Evolutionary conservation across 768 basidiomycete species (phyloP), one percentile per base, ranked within the genome.

Genomic region (Leucocoprinus leucothites): DNA sequence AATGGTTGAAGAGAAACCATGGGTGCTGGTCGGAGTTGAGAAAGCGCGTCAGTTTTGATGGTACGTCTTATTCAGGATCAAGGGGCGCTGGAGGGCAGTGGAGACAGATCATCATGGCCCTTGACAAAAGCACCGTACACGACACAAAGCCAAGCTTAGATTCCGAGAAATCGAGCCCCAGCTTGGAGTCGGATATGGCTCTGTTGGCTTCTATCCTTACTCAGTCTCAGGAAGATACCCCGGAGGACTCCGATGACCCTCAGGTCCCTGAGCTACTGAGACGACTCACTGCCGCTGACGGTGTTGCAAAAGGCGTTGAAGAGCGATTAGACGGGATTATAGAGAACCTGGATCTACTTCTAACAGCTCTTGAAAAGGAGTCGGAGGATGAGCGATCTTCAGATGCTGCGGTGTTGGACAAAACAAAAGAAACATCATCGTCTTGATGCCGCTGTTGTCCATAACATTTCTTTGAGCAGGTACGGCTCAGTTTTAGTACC

Each of bases 231-330:
- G 48, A 58, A 9, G 31, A 49, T 18, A 48, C 25, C 4, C 40
- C 48, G 9, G 28, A 58, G 26, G 49, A 42, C 9, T 28, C 35
- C 46, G 67, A 65, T 41, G 64, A 63, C 19, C 74, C 75, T 22
- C 82, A 81, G 28, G 66, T 86, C 47, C 66, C 66, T 13, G 81
- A 84, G 64, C 65, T 89, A 40, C 69, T 89, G 43, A 69, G 69
- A 42, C 76, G 73, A 41, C 69, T 91, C 40, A 81, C 86, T 26
- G 65, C 66, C 16, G 87, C 86, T 4, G 76, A 84, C 58, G 75
- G 74, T 28, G 63, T 89, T 59, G 89, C 87, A 2, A 64, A 71
- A 28, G 83, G 76, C 2, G 75, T 91, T 44, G 89, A 91, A 63
- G 65, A 65, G 54, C 80, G 78, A 59, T 69, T 91, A 40, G 87